Conservation (phyloP, 768 basidiomycete species). For the Tulasnella sp. region DNA sequence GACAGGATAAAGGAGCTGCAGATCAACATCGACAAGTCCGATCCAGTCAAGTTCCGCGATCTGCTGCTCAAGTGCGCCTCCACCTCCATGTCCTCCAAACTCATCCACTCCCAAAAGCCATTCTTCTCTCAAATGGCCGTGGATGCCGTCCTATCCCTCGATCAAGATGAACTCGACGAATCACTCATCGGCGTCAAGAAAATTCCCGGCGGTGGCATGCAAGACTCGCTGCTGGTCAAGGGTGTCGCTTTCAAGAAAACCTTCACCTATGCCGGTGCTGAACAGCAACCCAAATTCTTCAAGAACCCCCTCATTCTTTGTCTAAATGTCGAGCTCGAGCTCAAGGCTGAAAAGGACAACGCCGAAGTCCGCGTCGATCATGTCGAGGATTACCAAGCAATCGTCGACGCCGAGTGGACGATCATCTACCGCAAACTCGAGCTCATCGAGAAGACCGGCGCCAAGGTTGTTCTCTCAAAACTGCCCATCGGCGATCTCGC, state of each 20-base stretch:
- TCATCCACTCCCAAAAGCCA: conserved; percentile 97
- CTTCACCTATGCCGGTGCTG: conserved; percentile 98
- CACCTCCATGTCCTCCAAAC: conserved; percentile 99
- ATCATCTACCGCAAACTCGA: conserved; percentile 98
- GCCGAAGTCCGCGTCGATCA: conserved; percentile 97
- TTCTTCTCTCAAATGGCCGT: conserved; percentile 99
- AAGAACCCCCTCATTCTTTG: conserved; percentile 85
- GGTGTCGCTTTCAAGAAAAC: conserved; percentile 99
- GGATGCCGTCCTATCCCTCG: conserved; percentile 89
- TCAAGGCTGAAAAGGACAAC: conserved; percentile 99
- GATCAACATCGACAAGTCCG: conserved; percentile 82
- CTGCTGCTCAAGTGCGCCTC: conserved; percentile 95
- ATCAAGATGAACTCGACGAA: conserved; percentile 93
- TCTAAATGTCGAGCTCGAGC: conserved; percentile 95
- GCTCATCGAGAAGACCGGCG: conserved; percentile 93
- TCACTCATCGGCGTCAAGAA: conserved; percentile 97
- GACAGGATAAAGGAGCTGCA: conserved; percentile 89
- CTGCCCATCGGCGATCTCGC: conserved; percentile 98
- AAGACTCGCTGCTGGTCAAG: conserved; percentile 84
- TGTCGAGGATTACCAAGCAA: conserved; percentile 97
- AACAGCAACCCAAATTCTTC: conserved; percentile 97
- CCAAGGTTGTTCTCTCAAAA: conserved; percentile 96
- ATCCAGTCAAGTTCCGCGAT: conserved; percentile 84
- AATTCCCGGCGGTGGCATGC: conserved; percentile 96
- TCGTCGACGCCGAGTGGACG: conserved; percentile 99